Conservation (phyloP, 2,329 filamentous ascomycete genomes). For the Ceratocystis albifundus region DNA sequence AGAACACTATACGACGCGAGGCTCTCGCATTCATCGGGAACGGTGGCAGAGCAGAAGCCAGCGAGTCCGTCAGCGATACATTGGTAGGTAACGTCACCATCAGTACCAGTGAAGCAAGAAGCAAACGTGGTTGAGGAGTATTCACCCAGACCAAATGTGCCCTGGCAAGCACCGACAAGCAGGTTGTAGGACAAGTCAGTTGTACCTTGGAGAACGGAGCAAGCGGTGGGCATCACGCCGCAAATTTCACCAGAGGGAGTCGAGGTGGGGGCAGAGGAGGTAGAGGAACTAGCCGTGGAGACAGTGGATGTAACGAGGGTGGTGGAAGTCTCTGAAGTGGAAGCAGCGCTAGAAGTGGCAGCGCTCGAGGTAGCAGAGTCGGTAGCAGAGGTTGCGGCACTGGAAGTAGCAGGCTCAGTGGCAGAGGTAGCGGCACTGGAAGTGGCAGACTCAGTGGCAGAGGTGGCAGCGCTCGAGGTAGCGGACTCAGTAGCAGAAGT, state of each 20-base stretch:
- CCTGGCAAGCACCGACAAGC: conserved; percentile 7
- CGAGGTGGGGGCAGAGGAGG: neutral
- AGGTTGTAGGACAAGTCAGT: neutral
- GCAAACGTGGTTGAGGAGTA: conserved; percentile 5
- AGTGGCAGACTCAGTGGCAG: neutral
- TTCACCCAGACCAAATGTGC: conserved; percentile 11
- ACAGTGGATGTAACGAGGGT: neutral
- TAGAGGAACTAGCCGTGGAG: neutral
- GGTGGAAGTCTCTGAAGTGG: neutral
- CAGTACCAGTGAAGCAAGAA: conserved; percentile 2
- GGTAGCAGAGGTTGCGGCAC: neutral
- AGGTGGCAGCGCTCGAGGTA: neutral
- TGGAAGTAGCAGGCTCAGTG: neutral
- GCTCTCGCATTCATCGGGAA: conserved; percentile 8
- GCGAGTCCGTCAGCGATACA: conserved; percentile 1
- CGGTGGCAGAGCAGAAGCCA: neutral
- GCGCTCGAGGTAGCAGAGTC: neutral
- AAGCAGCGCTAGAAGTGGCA: neutral
- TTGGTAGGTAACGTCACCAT: conserved; percentile 12
- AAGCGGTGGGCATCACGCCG: conserved; percentile 13
- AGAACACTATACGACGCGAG: conserved; percentile 7
- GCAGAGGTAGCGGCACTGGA: neutral
- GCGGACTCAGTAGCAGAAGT: neutral
- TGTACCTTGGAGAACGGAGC: conserved; percentile 7
- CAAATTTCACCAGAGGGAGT: neutral